Percentiles rank a stretch among this genome's conserved stretches.
Evolutionary conservation across 2,329 filamentous ascomycete genomes (phyloP).

Genomic region (Ceratocystis smalleyi): DNA sequence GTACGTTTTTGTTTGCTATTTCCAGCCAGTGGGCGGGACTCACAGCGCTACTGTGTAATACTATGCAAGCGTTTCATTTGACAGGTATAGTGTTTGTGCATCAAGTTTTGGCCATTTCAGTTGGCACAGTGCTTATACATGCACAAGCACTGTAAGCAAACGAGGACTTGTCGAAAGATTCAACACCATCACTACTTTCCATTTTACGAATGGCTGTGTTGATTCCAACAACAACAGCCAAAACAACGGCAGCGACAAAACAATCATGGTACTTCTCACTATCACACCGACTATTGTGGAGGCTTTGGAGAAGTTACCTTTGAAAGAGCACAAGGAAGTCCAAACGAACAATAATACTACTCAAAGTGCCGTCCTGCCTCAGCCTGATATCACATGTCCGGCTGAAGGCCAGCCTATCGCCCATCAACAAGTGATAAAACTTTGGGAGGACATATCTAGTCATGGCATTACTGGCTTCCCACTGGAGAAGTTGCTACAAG

Average conservation of each 20-base stretch:
- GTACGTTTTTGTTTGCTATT: background rate
- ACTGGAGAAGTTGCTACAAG: constrained; percentile 56
- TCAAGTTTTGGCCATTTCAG: background rate
- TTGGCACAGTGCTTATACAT: background rate
- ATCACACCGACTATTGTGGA: constrained; percentile 55
- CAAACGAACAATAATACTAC: constrained; percentile 8
- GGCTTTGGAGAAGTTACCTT: constrained; percentile 32
- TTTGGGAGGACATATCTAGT: constrained; percentile 39
- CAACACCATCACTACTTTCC: background rate
- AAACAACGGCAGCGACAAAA: background rate
- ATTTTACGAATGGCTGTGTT: background rate
- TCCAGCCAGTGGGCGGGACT: background rate
- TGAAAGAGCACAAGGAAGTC: background rate
- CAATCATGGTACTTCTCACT: constrained; percentile 58
- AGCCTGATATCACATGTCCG: constrained; percentile 19
- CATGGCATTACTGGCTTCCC: constrained; percentile 27
- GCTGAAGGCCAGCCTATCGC: constrained; percentile 52
- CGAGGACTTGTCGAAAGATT: background rate
- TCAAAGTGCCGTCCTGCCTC: background rate
- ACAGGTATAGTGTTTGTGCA: background rate
- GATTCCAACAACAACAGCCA: background rate
- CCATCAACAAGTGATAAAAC: constrained; percentile 50
- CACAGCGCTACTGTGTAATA: background rate
- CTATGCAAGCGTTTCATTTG: background rate
- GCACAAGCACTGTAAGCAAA: background rate